These are phyloP conservation scores for Alternaria brassicicola DNA, from an alignment of 2,329 filamentous ascomycete species.

Conservation along the genomic window DNA sequence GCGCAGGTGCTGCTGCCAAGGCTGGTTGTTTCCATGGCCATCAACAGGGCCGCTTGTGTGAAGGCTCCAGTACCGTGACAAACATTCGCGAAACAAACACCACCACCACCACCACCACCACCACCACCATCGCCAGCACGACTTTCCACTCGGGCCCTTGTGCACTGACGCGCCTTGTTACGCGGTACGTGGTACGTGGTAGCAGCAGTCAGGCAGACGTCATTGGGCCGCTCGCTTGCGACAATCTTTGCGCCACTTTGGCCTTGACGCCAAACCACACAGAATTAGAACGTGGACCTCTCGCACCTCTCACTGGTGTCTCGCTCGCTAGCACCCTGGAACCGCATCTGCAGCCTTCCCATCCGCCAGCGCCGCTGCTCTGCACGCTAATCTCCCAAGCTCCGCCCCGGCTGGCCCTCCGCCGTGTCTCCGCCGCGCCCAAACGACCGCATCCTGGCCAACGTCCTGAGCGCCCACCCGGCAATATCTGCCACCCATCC, in stretches of 20 bases:
- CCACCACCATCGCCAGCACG: too few relatives aligned
- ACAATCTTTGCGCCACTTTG: conserved; percentile 29
- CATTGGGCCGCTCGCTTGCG: conserved; percentile 34
- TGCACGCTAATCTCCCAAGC: conserved; percentile 15
- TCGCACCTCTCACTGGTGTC: conserved; percentile 23
- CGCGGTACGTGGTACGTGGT: neutral
- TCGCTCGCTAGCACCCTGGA: conserved; percentile 19
- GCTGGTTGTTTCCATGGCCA: neutral
- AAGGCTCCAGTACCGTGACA: neutral
- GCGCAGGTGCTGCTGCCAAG: neutral
- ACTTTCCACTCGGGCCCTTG: neutral
- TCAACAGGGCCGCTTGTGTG: neutral
- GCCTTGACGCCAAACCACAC: conserved; percentile 32
- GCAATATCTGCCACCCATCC: conserved; percentile 44
- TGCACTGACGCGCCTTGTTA: conserved; percentile 11
- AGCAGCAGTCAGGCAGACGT: conserved; percentile 28
- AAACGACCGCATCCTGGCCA: conserved; percentile 30
- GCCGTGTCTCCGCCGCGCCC: conserved; percentile 30
- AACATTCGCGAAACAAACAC: neutral
- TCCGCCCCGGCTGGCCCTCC: conserved; percentile 27
- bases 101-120: neutral
- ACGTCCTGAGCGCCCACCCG: conserved; percentile 24
- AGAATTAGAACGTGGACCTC: conserved; percentile 39
- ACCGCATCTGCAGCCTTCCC: conserved; percentile 12
- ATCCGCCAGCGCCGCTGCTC: conserved; percentile 21